phyloP scores from a whole-genome alignment of 2,329 filamentous ascomycete genomes.

The Sphaerulina vaccinii region DNA sequence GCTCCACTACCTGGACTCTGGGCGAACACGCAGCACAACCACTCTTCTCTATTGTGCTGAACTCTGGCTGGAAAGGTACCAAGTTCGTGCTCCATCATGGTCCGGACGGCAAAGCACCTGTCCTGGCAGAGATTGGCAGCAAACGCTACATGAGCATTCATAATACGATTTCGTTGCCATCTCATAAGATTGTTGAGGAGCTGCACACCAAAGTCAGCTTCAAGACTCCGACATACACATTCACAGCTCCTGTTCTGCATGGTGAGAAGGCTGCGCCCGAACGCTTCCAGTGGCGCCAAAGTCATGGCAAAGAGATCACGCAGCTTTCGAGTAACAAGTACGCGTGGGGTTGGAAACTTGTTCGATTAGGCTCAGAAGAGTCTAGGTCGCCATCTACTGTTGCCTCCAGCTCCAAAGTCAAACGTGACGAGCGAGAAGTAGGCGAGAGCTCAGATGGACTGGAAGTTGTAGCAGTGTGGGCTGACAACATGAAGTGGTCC shows the following conservation, averaged over 20 bases:
- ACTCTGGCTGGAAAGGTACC: slow-evolving; percentile 15
- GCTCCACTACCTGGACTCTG: slow-evolving; percentile 11
- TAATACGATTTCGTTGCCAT: slow-evolving; percentile 13
- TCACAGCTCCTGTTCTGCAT: slow-evolving; percentile 8
- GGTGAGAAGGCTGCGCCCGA: slow-evolving; percentile 16
- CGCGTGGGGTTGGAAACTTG: slow-evolving; percentile 23
- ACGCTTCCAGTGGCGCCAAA: slow-evolving; percentile 23
- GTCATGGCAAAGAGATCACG: slow-evolving; percentile 23
- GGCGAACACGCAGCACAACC: slow-evolving; percentile 19
- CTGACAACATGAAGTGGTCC: slow-evolving; percentile 20
- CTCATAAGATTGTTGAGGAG: slow-evolving; percentile 5
- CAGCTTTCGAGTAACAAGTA: slow-evolving; percentile 15
- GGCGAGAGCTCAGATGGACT: slow-evolving; percentile 22
- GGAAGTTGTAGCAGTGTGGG: slow-evolving; percentile 26
- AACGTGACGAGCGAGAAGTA: slow-evolving; percentile 10
- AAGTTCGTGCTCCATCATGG: slow-evolving; percentile 15
- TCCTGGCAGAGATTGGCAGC: slow-evolving; percentile 9
- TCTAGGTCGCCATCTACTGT: not conserved
- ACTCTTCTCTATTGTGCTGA: slow-evolving; percentile 12
- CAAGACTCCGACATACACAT: slow-evolving; percentile 12
- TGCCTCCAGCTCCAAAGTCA: not conserved
- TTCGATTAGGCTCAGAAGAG: slow-evolving; percentile 15
- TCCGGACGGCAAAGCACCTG: not conserved
- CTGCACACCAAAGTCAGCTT: slow-evolving; percentile 13
- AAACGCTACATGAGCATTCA: slow-evolving; percentile 9